phyloP scores from a whole-genome alignment of 2,329 filamentous ascomycete genomes.

The Zymoseptoria passerinii region DNA sequence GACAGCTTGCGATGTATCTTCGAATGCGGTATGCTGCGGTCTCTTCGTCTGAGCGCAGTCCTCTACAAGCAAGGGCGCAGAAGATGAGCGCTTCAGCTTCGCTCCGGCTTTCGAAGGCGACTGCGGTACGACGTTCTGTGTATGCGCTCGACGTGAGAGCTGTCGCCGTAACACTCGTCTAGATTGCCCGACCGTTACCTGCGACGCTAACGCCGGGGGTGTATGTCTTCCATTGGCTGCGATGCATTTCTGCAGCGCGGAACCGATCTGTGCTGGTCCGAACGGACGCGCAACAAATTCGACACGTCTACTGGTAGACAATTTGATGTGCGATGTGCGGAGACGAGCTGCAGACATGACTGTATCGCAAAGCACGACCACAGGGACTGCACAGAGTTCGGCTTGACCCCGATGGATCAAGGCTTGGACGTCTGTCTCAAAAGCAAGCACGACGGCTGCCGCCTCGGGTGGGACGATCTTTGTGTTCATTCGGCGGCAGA shows the following conservation, averaged over 20 bases:
- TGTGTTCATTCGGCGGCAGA: background rate
- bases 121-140: background rate
- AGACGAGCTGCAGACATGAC: slow-evolving; percentile 1
- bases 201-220: background rate
- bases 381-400: background rate
- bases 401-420: background rate
- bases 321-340: background rate
- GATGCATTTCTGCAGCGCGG: slow-evolving; percentile 3
- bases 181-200: background rate
- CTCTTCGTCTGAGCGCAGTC: background rate
- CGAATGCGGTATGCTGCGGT: background rate
- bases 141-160: background rate
- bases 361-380: slow-evolving; percentile 2
- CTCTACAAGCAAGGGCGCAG: background rate
- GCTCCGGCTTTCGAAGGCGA: background rate
- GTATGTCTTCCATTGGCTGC: background rate
- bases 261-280: slow-evolving; percentile 3
- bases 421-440: background rate
- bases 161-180: background rate
- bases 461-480: background rate
- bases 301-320: background rate
- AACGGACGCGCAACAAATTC: slow-evolving; percentile 5
- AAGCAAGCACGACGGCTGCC: background rate
- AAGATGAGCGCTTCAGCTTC: background rate
- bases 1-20: background rate